phyloP scores from a whole-genome alignment of 345 rosid species.

The Euphorbia tirucalli region DNA sequence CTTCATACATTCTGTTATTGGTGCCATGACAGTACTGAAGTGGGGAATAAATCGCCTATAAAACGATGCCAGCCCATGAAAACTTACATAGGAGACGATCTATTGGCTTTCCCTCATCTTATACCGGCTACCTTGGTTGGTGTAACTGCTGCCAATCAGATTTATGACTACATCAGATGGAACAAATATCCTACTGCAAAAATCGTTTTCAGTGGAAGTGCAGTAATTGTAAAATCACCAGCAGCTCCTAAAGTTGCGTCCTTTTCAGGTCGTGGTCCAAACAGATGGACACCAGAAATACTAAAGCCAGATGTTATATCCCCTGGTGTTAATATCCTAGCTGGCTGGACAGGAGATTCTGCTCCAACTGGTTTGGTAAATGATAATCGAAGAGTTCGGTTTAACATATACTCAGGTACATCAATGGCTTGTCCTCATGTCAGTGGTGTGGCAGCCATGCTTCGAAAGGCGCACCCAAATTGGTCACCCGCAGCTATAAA shows the following conservation, averaged over 20 bases:
- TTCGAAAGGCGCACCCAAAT: too few species aligned
- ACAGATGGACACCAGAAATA: conserved; percentile 26
- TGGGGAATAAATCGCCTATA: too few species aligned
- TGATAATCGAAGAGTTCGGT: conserved; percentile 30
- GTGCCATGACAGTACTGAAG: too few species aligned
- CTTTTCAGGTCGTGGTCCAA: conserved; percentile 34
- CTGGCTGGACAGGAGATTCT: conserved; percentile 28
- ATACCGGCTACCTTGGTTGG: conserved; percentile 33
- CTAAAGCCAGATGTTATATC: conserved; percentile 33
- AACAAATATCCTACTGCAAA: conserved; percentile 23
- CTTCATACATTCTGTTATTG: too few species aligned
- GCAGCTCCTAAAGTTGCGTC: conserved; percentile 32
- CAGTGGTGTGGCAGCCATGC: too few species aligned
- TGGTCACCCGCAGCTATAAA: too few species aligned
- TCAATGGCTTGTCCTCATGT: too few species aligned
- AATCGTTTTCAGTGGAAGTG: conserved; percentile 26
- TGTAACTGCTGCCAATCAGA: conserved; percentile 14
- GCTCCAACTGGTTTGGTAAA: conserved; percentile 25
- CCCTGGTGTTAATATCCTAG: conserved; percentile 31
- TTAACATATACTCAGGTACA: conserved; percentile 29
- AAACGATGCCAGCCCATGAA: too few species aligned
- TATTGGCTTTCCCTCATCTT: too few species aligned
- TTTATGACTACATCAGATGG: conserved; percentile 21
- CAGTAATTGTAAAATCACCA: conserved; percentile 24
- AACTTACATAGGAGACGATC: too few species aligned